Evolutionary conservation across 257 asterid species (phyloP).

Genomic region (Capsicum chinense): DNA sequence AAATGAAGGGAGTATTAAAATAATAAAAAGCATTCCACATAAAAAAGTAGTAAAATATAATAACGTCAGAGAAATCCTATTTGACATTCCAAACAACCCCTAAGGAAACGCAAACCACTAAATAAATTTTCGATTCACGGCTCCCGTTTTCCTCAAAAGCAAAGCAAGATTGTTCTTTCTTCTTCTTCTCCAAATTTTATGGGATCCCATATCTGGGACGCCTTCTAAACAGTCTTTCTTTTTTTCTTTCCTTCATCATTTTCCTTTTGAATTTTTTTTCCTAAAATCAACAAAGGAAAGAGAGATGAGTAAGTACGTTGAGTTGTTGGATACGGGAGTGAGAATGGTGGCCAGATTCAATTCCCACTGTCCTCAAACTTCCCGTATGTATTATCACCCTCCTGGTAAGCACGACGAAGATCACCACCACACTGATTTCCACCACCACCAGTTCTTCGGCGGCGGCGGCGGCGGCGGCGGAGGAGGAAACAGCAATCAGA

Average conservation of each 20-base stretch:
- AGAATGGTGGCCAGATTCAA: constrained; percentile 58
- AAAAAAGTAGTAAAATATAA: no score
- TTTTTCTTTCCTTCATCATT: no score
- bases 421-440: constrained; percentile 2
- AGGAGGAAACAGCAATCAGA: background rate
- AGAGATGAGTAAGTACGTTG: constrained; percentile 53
- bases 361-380: constrained; percentile 77
- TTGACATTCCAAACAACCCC: no score
- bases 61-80: no score
- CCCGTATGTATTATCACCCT: constrained; percentile 74
- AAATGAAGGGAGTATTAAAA: no score
- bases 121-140: background rate
- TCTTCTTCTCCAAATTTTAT: constrained; percentile 21
- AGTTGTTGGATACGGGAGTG: constrained; percentile 53
- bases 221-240: background rate
- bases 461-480: background rate
- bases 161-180: background rate
- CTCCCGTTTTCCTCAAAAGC: background rate
- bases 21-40: no score
- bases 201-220: constrained; percentile 29
- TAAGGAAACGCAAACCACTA: no score
- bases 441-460: constrained; percentile 10
- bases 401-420: constrained; percentile 37
- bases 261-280: background rate
- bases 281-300: background rate